These are phyloP conservation scores for Pythium phragmiticola DNA, from an alignment of 352 stramenopile species.

Conservation along the genomic window DNA sequence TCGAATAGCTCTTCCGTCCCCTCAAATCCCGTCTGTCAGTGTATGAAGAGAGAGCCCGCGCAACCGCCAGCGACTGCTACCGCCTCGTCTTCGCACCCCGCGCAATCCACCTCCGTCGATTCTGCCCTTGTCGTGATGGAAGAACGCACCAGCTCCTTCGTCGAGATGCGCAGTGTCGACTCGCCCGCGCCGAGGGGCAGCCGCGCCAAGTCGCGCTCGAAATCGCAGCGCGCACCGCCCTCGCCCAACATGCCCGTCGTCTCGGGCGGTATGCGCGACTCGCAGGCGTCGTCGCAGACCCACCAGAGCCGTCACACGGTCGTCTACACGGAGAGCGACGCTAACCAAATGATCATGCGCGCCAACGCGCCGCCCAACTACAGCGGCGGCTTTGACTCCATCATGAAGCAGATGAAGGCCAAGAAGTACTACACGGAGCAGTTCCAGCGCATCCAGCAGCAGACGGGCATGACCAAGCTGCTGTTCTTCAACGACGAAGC, in stretches of 20 bases:
- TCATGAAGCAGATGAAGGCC: constrained; percentile 78
- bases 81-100: neutral
- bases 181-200: constrained; percentile 1
- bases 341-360: constrained; percentile 63
- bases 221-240: constrained; percentile 15
- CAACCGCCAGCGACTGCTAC: neutral
- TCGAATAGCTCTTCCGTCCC: constrained; percentile 3
- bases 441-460: constrained; percentile 78
- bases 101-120: neutral
- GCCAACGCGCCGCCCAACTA: constrained; percentile 72
- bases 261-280: constrained; percentile 20
- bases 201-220: constrained; percentile 15
- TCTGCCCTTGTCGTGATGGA: constrained; percentile 37
- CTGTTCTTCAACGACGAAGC: constrained; percentile 63
- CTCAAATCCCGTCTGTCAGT: neutral
- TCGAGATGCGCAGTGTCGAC: constrained; percentile 35
- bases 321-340: constrained; percentile 54
- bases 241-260: constrained; percentile 28
- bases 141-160: constrained; percentile 51
- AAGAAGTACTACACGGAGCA: constrained; percentile 79
- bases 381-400: constrained; percentile 59
- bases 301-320: constrained; percentile 12
- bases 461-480: constrained; percentile 62
- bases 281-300: constrained; percentile 15
- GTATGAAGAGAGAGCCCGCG: constrained; percentile 2